These are phyloP conservation scores for Laburnicola sp. DNA, from an alignment of 2,329 filamentous ascomycete species.

Conservation along the genomic window DNA sequence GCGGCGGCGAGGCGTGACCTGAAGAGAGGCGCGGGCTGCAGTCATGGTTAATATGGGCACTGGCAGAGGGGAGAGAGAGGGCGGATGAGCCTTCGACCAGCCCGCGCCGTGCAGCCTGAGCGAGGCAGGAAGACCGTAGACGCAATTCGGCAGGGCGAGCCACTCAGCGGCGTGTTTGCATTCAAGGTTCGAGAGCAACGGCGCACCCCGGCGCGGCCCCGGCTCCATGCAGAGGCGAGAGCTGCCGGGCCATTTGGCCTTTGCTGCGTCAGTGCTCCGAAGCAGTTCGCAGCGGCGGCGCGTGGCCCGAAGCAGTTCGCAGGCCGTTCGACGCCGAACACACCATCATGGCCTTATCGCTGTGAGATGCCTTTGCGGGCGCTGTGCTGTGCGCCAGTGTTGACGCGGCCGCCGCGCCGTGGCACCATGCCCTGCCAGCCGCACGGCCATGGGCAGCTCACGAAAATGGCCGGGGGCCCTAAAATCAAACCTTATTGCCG, in stretches of 20 bases:
- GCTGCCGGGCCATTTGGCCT: constrained; percentile 6
- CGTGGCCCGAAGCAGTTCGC: background rate
- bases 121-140: constrained; percentile 13
- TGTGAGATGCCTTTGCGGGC: background rate
- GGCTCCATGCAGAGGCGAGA: constrained; percentile 2
- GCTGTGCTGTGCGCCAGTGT: background rate
- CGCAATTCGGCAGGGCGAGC: constrained; percentile 21
- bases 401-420: background rate
- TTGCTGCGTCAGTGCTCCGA: constrained; percentile 6
- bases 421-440: no score
- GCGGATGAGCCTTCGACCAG: constrained; percentile 28
- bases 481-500: no score
- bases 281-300: constrained; percentile 6
- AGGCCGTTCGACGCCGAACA: background rate
- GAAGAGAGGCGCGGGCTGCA: constrained; percentile 27
- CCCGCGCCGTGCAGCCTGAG: constrained; percentile 20
- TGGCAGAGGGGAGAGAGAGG: constrained; percentile 18
- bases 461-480: background rate
- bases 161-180: constrained; percentile 20
- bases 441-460: background rate
- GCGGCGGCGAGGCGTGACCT: constrained; percentile 25
- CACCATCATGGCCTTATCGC: background rate
- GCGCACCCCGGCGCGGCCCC: constrained; percentile 10
- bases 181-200: constrained; percentile 11
- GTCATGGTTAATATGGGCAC: constrained; percentile 32